These are phyloP conservation scores for Dendrobium nobile DNA, from an alignment of 106 monocot species.

Conservation along the genomic window DNA sequence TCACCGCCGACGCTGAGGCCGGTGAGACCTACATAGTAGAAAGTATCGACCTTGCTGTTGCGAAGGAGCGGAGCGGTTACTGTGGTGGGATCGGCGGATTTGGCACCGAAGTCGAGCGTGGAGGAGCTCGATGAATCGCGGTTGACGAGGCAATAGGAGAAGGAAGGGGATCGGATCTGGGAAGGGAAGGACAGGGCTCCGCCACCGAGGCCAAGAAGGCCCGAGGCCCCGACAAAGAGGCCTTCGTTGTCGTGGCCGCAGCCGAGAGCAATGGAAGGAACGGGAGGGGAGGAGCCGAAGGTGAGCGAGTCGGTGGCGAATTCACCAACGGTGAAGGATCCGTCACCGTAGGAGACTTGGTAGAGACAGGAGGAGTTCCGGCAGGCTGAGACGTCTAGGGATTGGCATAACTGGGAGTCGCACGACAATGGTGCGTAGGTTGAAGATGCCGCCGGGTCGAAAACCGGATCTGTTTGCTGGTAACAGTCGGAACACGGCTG, in stretches of 20 bases:
- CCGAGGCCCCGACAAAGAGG: slow-evolving; percentile 59
- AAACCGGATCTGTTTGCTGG: slow-evolving; percentile 58
- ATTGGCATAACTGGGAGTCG: slow-evolving; percentile 26
- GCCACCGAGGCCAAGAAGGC: slow-evolving; percentile 67
- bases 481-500: slow-evolving; percentile 68
- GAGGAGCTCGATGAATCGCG: slow-evolving; percentile 43
- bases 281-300: slow-evolving; percentile 27
- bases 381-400: slow-evolving; percentile 59
- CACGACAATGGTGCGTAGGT: slow-evolving; percentile 33
- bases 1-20: slow-evolving; percentile 56
- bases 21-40: slow-evolving; percentile 42
- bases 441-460: slow-evolving; percentile 35
- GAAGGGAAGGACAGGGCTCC: slow-evolving; percentile 58
- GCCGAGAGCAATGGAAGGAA: slow-evolving; percentile 37
- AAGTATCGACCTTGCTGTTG: slow-evolving; percentile 29
- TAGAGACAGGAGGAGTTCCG: slow-evolving; percentile 61
- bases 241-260: slow-evolving; percentile 81
- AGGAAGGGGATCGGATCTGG: slow-evolving; percentile 36
- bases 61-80: slow-evolving; percentile 38
- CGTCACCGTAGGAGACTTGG: slow-evolving; percentile 76
- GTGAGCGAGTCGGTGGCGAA: slow-evolving; percentile 49
- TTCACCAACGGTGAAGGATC: slow-evolving; percentile 69
- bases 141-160: slow-evolving; percentile 72
- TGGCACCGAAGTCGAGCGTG: slow-evolving; percentile 38
- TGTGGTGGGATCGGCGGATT: background rate